Conservation (phyloP, 2,329 filamentous ascomycete genomes). For the Cercospora sojina region DNA sequence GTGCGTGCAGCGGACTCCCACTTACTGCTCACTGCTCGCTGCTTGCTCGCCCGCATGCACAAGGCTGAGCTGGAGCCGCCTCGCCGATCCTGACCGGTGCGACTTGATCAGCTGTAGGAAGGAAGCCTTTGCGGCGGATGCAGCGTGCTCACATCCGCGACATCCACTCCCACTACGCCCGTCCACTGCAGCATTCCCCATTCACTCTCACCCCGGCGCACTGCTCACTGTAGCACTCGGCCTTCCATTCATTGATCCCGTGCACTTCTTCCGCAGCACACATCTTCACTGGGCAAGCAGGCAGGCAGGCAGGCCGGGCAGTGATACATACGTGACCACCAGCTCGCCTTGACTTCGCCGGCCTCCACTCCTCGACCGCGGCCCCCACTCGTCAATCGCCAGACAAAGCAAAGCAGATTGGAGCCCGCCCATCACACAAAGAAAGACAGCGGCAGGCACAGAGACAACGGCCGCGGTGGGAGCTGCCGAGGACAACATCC, state of each 20-base stretch:
- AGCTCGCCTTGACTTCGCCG: background rate
- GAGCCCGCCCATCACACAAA: background rate
- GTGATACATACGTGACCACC: background rate
- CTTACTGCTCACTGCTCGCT: background rate
- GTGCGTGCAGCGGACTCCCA: background rate
- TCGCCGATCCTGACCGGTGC: background rate
- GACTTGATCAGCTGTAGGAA: background rate
- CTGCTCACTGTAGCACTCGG: background rate
- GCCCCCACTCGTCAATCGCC: background rate
- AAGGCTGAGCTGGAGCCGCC: background rate
- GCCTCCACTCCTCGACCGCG: background rate
- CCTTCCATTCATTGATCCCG: background rate
- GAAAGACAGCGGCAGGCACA: background rate
- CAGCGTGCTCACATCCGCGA: background rate
- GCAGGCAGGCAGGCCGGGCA: background rate
- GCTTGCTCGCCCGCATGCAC: constrained; percentile 7
- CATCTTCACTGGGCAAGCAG: background rate
- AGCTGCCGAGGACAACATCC: background rate
- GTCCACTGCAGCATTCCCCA: background rate
- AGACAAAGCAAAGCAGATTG: background rate
- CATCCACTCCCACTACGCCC: no score
- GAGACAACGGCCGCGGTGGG: background rate
- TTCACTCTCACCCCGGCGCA: background rate
- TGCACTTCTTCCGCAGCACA: background rate
- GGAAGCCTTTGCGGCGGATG: background rate